Evolutionary conservation across 768 basidiomycete genomes (phyloP).

Genomic region (Tremella fuciformis): DNA sequence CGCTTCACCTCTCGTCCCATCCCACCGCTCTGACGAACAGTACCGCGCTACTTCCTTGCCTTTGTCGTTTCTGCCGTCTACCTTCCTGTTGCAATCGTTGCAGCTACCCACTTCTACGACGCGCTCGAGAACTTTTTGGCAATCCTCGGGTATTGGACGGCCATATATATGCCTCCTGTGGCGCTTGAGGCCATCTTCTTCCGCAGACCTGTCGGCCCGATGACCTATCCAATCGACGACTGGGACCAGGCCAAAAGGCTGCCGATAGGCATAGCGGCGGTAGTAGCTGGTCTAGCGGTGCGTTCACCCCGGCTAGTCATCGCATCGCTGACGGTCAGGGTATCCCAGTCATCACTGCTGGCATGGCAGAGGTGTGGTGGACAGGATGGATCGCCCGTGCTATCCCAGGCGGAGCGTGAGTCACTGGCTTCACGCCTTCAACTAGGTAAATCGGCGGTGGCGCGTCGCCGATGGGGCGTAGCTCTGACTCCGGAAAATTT

Average conservation of each 20-base stretch:
- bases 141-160: conserved; percentile 45
- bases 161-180: conserved; percentile 42
- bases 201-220: conserved; percentile 28
- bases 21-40: conserved; percentile 12
- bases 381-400: conserved; percentile 43
- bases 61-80: conserved; percentile 43
- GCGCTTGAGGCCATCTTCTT: conserved; percentile 45
- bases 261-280: conserved; percentile 38
- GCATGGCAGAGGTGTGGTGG: conserved; percentile 49
- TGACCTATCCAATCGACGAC: conserved; percentile 36
- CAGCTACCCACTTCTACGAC: conserved; percentile 43
- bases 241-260: conserved; percentile 38
- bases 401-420: conserved; percentile 38
- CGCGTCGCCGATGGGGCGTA: too few relatives aligned
- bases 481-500: too few relatives aligned
- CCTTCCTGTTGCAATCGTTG: conserved; percentile 47
- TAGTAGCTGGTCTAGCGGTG: conserved; percentile 35
- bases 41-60: conserved; percentile 47
- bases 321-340: conserved; percentile 21
- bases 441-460: too few relatives aligned
- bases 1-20: not conserved
- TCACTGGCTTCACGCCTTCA: conserved; percentile 2
- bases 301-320: conserved; percentile 11
- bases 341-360: conserved; percentile 37
- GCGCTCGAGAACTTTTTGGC: conserved; percentile 41